Evolutionary conservation across 345 rosid species (phyloP), one percentile per base, ranked within the genome.

Genomic region (Passiflora organensis): DNA sequence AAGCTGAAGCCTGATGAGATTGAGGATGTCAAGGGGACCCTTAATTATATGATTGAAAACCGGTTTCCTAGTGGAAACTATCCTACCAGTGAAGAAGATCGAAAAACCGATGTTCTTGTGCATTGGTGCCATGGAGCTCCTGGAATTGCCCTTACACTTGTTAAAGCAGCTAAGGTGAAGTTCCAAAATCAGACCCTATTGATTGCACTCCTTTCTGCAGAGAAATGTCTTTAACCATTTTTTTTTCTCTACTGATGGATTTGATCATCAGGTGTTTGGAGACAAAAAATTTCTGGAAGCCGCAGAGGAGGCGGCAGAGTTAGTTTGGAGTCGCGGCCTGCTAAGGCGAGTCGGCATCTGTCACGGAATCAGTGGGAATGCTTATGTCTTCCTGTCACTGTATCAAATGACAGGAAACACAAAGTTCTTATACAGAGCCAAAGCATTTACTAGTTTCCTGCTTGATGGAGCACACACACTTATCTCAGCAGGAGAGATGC

Each of bases 101-200:
- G 53, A 17, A 32, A 21, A 52, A 60, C 62, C 34, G 66, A 67
- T 67, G 61, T 60, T 55, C 72, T 67, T 60, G 72, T 67, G 38
- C 72, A 67, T 60, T 67, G 72, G 72, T 67, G 72, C 17, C 72
- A 67, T 49, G 72, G 72, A 48, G 66, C 66, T 32, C 66, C 72
- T 11, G 72, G 72, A 15, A 36, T 67, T 23, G 62, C 58, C 52
- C 72, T 67, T 41, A 67, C 72, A 13, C 61, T 67, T 49, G 66
- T 49, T n/a, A 67, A 55, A 57, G 72, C 72, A 13, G 66, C 55
- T 42, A 60, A 55, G 72, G 72, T 67, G 44, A 60, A 15, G n/a
- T 48, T 43, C 17, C 32, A 11, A 20, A 3, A 43, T 50, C n/a
- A n/a, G n/a, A n/a, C n/a, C n/a, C n/a, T n/a, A n/a, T n/a, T n/a